These are phyloP conservation scores for Madurella fahalii DNA, from an alignment of 2,329 filamentous ascomycete genomes.

Conservation along the genomic window DNA sequence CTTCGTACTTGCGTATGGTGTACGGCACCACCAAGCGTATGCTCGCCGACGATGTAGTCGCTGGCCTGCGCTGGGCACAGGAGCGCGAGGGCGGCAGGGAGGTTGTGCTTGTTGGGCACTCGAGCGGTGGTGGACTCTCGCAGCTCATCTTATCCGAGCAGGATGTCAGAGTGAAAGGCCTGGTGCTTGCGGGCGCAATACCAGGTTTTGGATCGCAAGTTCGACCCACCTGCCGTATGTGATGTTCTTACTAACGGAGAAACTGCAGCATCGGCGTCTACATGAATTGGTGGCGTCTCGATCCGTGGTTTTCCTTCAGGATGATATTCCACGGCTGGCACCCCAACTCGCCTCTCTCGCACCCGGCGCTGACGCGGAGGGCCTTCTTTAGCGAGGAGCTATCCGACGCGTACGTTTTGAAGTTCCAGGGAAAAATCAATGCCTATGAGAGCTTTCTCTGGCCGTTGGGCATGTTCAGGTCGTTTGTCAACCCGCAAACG, in stretches of 20 bases:
- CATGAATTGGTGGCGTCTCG: slow-evolving; percentile 42
- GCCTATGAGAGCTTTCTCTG: slow-evolving; percentile 51
- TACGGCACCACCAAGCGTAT: slow-evolving; percentile 41
- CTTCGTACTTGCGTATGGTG: slow-evolving; percentile 45
- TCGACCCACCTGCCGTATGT: background rate
- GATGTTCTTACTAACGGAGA: slow-evolving; percentile 8
- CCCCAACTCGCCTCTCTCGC: slow-evolving; percentile 49
- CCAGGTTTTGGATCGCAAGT: slow-evolving; percentile 47
- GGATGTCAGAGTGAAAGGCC: slow-evolving; percentile 38
- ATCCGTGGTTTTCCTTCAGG: slow-evolving; percentile 47
- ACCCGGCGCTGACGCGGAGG: slow-evolving; percentile 43
- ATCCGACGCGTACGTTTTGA: slow-evolving; percentile 36
- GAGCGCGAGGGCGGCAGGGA: slow-evolving; percentile 29
- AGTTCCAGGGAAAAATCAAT: slow-evolving; percentile 41
- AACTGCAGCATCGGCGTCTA: slow-evolving; percentile 36
- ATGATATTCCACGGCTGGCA: slow-evolving; percentile 45
- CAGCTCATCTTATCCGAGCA: slow-evolving; percentile 45
- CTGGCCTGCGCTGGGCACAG: slow-evolving; percentile 38
- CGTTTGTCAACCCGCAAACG: slow-evolving; percentile 39
- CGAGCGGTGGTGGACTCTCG: slow-evolving; percentile 46
- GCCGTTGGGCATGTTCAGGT: slow-evolving; percentile 45
- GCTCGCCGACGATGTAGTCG: slow-evolving; percentile 43
- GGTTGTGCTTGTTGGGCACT: slow-evolving; percentile 47
- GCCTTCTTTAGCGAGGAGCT: slow-evolving; percentile 49
- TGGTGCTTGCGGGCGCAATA: slow-evolving; percentile 45